These are phyloP conservation scores for Coprinopsis strossmayeri DNA, from an alignment of 768 basidiomycete genomes.

Conservation along the genomic window DNA sequence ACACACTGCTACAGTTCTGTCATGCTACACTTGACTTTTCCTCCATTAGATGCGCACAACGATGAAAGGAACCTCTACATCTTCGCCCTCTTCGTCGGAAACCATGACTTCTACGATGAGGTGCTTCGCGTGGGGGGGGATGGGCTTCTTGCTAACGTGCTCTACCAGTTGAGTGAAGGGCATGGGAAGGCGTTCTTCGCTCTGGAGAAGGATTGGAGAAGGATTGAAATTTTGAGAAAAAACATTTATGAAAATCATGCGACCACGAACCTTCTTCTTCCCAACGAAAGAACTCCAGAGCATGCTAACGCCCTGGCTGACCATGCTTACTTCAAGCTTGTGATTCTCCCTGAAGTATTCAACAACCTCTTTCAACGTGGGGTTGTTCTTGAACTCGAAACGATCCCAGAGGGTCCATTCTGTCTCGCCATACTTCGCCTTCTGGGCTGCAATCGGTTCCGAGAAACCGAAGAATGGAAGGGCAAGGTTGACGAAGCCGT, in stretches of 20 bases:
- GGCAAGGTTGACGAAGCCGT: conserved; percentile 96
- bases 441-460: conserved; percentile 86
- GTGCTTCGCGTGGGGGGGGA: conserved; percentile 77
- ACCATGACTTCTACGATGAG: conserved; percentile 94
- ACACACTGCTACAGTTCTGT: too few species aligned
- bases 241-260: neutral
- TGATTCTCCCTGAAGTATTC: conserved; percentile 80
- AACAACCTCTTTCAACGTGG: conserved; percentile 80
- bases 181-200: conserved; percentile 83
- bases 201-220: conserved; percentile 37
- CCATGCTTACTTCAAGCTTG: conserved; percentile 88
- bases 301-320: conserved; percentile 97
- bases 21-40: neutral
- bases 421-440: conserved; percentile 79
- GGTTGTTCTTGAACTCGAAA: conserved; percentile 86
- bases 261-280: conserved; percentile 75
- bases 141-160: conserved; percentile 89
- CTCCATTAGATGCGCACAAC: conserved; percentile 57
- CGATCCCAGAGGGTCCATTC: conserved; percentile 99
- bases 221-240: conserved; percentile 1
- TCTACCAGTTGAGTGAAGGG: conserved; percentile 89
- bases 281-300: conserved; percentile 92
- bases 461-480: conserved; percentile 99
- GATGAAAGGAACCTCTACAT: conserved; percentile 93
- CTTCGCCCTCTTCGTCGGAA: conserved; percentile 86